Evolutionary conservation across 805 yeast species (phyloP).

Genomic region (Candida boleticola): DNA sequence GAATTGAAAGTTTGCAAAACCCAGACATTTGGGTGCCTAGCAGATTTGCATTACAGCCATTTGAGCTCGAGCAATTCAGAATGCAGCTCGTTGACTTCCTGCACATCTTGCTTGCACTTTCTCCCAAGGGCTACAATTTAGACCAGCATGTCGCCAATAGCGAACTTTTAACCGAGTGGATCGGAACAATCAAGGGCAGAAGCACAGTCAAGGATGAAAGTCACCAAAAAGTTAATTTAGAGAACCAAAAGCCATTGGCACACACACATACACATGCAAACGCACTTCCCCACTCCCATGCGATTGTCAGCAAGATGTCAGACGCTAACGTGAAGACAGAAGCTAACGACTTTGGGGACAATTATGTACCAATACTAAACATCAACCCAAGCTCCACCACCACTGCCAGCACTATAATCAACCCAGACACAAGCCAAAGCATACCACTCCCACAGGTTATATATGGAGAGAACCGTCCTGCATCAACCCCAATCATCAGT

Average conservation of each 20-base stretch:
- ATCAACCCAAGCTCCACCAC: background rate
- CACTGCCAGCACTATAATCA: background rate
- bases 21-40: background rate
- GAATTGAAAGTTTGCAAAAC: background rate
- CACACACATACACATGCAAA: background rate
- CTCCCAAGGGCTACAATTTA: slow-evolving; percentile 3
- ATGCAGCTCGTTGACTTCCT: background rate
- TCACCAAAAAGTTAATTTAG: background rate
- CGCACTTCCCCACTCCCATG: background rate
- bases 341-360: background rate
- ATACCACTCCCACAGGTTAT: background rate
- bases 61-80: background rate
- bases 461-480: background rate
- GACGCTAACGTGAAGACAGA: background rate
- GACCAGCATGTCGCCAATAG: background rate
- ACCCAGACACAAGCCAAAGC: background rate
- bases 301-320: too few species aligned
- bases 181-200: background rate
- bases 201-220: background rate
- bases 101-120: background rate
- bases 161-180: background rate
- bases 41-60: background rate
- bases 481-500: background rate
- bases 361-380: background rate
- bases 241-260: background rate